phyloP scores from a whole-genome alignment of 306 rosid genomes.

The Rubus parviflorus region DNA sequence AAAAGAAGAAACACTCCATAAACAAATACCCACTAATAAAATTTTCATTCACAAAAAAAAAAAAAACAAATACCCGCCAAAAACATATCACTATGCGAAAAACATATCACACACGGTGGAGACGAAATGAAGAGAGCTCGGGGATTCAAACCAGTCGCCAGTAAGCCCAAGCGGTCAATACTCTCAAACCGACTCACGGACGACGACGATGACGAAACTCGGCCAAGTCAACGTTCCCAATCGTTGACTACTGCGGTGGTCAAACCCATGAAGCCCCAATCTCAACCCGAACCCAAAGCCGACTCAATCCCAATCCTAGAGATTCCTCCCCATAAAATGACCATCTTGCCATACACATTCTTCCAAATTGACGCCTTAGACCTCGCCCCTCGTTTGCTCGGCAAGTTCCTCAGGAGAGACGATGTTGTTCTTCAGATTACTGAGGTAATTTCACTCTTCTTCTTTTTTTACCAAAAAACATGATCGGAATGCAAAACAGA shows the following conservation, averaged over 20 bases:
- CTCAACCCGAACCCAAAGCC: constrained; percentile 18
- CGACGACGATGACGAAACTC: constrained; percentile 11
- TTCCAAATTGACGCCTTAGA: constrained; percentile 73
- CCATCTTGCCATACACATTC: constrained; percentile 53
- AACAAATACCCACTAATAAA: background rate
- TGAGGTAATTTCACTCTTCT: constrained; percentile 49
- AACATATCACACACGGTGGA: background rate
- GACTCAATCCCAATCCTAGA: constrained; percentile 11
- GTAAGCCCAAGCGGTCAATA: constrained; percentile 34
- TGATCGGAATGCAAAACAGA: no score
- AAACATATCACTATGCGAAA: background rate
- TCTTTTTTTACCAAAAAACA: no score
- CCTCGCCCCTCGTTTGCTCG: constrained; percentile 88
- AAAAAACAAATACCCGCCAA: background rate
- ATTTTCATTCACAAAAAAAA: no score
- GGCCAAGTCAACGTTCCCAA: constrained; percentile 32
- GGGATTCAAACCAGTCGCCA: constrained; percentile 54
- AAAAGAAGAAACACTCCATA: no score
- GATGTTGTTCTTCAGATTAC: constrained; percentile 86
- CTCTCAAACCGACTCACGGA: constrained; percentile 13
- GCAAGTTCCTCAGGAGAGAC: constrained; percentile 75
- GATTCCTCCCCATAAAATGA: constrained; percentile 21
- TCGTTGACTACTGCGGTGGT: constrained; percentile 14
- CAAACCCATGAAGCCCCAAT: constrained; percentile 24
- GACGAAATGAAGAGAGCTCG: constrained; percentile 42